Evolutionary conservation across 2,329 filamentous ascomycete species (phyloP).

Genomic region (Catunica adiposa): DNA sequence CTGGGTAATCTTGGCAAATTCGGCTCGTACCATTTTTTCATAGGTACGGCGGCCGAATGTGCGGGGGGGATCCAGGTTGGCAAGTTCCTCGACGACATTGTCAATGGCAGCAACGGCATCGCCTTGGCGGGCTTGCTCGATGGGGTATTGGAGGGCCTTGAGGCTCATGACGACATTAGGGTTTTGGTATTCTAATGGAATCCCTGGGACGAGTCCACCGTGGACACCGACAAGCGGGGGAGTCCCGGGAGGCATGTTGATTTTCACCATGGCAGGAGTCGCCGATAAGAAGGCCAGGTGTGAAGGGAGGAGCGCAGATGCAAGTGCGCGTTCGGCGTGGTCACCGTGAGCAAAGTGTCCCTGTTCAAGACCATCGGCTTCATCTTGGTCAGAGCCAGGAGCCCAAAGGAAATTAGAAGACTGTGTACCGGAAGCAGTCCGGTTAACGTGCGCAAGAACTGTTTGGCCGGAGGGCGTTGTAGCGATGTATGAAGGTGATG

Average conservation of each 20-base stretch:
- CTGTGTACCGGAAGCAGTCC: constrained; percentile 12
- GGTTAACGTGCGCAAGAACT: neutral
- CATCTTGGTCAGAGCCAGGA: constrained; percentile 18
- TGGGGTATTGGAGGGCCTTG: constrained; percentile 53
- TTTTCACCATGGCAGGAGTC: constrained; percentile 62
- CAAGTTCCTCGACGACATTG: constrained; percentile 14
- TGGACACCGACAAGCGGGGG: constrained; percentile 53
- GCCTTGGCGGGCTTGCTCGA: constrained; percentile 23
- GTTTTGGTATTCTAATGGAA: constrained; percentile 53
- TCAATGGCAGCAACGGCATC: constrained; percentile 18
- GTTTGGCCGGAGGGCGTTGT: constrained; percentile 1
- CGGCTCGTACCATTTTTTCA: constrained; percentile 13
- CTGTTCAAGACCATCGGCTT: constrained; percentile 18
- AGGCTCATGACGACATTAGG: constrained; percentile 83
- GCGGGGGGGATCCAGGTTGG: neutral
- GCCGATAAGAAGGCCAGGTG: constrained; percentile 53
- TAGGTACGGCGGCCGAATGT: constrained; percentile 9
- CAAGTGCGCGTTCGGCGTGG: constrained; percentile 34
- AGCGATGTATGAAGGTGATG: constrained; percentile 28
- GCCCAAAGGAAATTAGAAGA: constrained; percentile 18
- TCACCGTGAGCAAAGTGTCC: constrained; percentile 21
- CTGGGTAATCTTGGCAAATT: constrained; percentile 8
- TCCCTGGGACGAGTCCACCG: constrained; percentile 64
- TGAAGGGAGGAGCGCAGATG: constrained; percentile 33
- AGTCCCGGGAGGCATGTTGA: constrained; percentile 22